A percentile compares a stretch with the other conserved stretches of the same genome.
Conservation (phyloP, 2,329 filamentous ascomycete genomes). For the Alternaria triticina region DNA sequence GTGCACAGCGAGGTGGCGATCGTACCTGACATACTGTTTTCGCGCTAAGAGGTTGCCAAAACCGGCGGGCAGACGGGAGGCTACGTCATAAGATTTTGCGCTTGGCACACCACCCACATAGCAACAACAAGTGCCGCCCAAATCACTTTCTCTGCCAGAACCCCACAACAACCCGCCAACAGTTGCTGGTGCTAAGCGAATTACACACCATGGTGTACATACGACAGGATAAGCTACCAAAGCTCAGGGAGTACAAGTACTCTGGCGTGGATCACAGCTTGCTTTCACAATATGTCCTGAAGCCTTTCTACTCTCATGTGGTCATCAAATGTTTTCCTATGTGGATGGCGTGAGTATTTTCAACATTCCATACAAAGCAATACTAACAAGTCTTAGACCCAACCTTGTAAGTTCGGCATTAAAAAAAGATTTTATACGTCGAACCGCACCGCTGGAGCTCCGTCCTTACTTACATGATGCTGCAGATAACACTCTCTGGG, state of each 20-base stretch:
- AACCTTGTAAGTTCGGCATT: constrained; percentile 43
- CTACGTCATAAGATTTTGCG: constrained; percentile 44
- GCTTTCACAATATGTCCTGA: constrained; percentile 89
- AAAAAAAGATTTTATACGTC: background rate
- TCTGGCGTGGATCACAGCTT: constrained; percentile 88
- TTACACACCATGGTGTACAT: constrained; percentile 82
- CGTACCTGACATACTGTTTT: background rate
- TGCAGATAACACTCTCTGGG: constrained; percentile 82
- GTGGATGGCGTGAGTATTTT: constrained; percentile 80
- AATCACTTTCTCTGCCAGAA: constrained; percentile 14
- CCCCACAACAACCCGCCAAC: constrained; percentile 12
- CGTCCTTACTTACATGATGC: constrained; percentile 2
- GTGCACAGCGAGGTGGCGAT: background rate
- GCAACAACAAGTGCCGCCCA: constrained; percentile 5
- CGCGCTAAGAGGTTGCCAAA: background rate
- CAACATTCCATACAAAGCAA: background rate
- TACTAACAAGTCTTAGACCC: constrained; percentile 40
- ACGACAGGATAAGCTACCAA: constrained; percentile 84
- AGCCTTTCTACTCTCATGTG: constrained; percentile 95
- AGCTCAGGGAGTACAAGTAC: constrained; percentile 95
- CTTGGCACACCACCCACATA: constrained; percentile 25
- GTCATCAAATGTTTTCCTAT: constrained; percentile 95
- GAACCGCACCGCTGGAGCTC: constrained; percentile 1
- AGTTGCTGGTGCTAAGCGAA: constrained; percentile 4
- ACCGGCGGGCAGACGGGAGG: constrained; percentile 14